Base-by-base conservation (phyloP, 1,284 basidiomycete genomes). In the Leccinum pachyderme region DNA sequence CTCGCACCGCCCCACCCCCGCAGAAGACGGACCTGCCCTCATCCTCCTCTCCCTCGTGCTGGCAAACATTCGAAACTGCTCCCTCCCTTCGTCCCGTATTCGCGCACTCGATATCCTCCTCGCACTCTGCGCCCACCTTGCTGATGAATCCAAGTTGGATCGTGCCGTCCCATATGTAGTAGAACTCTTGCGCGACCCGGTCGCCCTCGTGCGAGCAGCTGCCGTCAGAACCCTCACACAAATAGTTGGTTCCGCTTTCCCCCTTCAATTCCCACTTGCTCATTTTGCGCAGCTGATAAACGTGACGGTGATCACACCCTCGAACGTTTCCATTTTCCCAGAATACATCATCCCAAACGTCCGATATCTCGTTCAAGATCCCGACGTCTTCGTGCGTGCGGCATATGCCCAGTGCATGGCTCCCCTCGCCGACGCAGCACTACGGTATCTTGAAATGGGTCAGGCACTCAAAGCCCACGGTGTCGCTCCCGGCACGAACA, bases 341-440 rank as follows among this genome's bases (percentile, higher is more conserved):
- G 96, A 98, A 72, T 99, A 98, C 71, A 88, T 99, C 56, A 83
- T 99, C 28, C 96, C 95, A 1, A 93, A 96, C 64, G 83, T 95
- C 62, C 82, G 84, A 31, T 86, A 92, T 59, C 79, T 99, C 5
- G 82, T 89, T 0, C 81, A 83, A 41, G 97, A 99, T 67, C 74
- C 85, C 0, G 94, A 96, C 59, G 81, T 93, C 0, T 88, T 87
- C n/a, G 44, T 98, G 1, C 83, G 97, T 33, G 88, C 87, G 57
- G 89, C 87, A 31, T 95, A 95, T 71, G 95, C 95, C 15, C 88
- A 92, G 60, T 91, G 89, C 60, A 86, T 99, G 22, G 87, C 90
- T 0, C 81, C 86, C 13, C 77, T 99, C 2, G 92, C 95, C 9
- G 44, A 93, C 57, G 89, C 88, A 0, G 93, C 93, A 1, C 81